Percentiles rank a stretch among this genome's conserved stretches.
phyloP scores from a whole-genome alignment of 2,329 filamentous ascomycete genomes.

The Thyridium curvatum region DNA sequence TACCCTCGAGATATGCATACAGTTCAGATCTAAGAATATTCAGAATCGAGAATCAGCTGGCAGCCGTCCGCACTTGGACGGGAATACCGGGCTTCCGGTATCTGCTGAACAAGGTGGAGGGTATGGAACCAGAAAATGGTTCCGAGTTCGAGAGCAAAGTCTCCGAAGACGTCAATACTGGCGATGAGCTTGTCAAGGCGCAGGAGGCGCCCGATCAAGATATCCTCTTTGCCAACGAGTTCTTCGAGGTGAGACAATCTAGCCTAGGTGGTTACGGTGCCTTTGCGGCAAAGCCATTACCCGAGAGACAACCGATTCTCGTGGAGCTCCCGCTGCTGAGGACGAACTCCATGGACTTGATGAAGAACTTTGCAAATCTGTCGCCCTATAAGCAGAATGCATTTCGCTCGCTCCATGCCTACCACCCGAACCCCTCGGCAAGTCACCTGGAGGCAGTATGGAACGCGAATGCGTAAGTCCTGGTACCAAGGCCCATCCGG shows the following conservation, averaged over 20 bases:
- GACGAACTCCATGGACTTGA: conserved; percentile 18
- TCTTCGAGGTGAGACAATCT: conserved; percentile 33
- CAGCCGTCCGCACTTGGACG: not conserved
- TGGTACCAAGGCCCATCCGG: not conserved
- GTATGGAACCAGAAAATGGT: too few species aligned
- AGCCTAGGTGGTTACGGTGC: conserved; percentile 36
- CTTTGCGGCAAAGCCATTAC: conserved; percentile 35
- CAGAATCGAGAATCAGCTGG: not conserved
- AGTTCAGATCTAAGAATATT: too few species aligned
- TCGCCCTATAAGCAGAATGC: conserved; percentile 18
- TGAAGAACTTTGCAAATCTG: conserved; percentile 28
- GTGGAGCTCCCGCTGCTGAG: conserved; percentile 36
- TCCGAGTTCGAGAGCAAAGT: too few species aligned
- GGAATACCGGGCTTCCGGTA: not conserved
- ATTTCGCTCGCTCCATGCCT: conserved; percentile 28
- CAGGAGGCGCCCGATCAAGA: too few species aligned
- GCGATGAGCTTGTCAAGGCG: too few species aligned
- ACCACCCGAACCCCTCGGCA: conserved; percentile 9
- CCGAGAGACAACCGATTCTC: conserved; percentile 31
- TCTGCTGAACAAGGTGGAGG: not conserved
- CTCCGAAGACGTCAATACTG: too few species aligned
- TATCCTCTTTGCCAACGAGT: conserved; percentile 21
- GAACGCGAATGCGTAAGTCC: conserved; percentile 39
- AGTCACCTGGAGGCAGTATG: conserved; percentile 29
- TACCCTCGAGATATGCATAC: too few species aligned